Evolutionary conservation across 1,284 basidiomycete genomes (phyloP).

Genomic region (Irpex sp.): DNA sequence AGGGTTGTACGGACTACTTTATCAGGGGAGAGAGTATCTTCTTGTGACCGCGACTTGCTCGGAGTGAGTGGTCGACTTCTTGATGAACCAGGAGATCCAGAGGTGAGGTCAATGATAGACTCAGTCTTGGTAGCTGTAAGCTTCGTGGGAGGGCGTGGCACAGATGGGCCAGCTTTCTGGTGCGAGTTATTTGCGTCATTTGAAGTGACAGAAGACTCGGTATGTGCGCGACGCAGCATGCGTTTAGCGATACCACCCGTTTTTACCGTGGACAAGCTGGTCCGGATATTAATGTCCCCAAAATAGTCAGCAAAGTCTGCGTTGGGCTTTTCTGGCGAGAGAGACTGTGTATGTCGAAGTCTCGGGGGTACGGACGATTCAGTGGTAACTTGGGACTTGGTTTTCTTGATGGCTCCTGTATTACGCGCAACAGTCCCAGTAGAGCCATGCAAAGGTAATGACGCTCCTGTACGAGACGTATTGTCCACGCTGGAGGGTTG

Average conservation of each 20-base stretch:
- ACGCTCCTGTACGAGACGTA: not conserved
- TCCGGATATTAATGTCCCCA: not conserved
- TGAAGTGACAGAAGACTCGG: slow-evolving; percentile 46
- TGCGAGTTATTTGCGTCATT: slow-evolving; percentile 12
- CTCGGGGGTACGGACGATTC: not conserved
- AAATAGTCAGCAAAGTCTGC: not conserved
- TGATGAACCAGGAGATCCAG: slow-evolving; percentile 13
- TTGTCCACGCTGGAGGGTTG: not conserved
- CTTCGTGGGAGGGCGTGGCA: slow-evolving; percentile 32
- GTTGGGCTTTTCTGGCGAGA: not conserved
- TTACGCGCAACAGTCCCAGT: not conserved
- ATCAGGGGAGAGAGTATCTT: slow-evolving; percentile 21
- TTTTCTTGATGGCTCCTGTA: not conserved
- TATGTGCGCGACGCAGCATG: slow-evolving; percentile 46
- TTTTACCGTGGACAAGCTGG: slow-evolving; percentile 7
- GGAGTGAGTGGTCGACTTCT: slow-evolving; percentile 16
- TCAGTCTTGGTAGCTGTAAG: slow-evolving; percentile 20
- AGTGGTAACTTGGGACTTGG: not conserved
- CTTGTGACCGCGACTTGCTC: slow-evolving; percentile 16
- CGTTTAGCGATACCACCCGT: slow-evolving; percentile 33
- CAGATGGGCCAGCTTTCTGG: slow-evolving; percentile 17
- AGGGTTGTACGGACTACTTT: slow-evolving; percentile 17
- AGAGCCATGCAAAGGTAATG: not conserved
- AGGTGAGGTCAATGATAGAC: slow-evolving; percentile 16
- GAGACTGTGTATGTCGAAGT: not conserved